Base-by-base conservation (phyloP, 225 moss, liverwort and hornwort genomes). In the Polytrichum commune region DNA sequence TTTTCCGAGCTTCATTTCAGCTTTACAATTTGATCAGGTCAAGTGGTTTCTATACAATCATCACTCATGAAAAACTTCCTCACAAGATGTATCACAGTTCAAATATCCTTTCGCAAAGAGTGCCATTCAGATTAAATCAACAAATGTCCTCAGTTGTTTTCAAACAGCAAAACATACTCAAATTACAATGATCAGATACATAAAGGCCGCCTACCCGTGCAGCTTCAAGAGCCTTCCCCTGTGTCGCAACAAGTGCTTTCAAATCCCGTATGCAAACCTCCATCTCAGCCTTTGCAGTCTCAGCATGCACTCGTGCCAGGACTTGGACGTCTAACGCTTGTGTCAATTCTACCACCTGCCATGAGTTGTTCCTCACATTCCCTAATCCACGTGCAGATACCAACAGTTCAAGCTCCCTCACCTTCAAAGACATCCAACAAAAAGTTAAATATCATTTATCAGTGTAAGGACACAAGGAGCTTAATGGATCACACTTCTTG, bases 221-320 rank as follows among this genome's bases (percentile, higher is more conserved):
- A 56, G 58, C 67, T 72, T 79, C 71, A 27, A 83, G 62, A 16
- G 76, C 73, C 53, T 63, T 63, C 26, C 64, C 73, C 70, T 77
- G 76, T 74, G 77, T 77, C 55, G 77, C 28, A 64, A 77, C 69
- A 55, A 72, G 68, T 69, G 61, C 53, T 75, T 84, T 77, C 69
- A 76, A 68, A n/a, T 77, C 64, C 25, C 65, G 74, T 55, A 79
- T 71, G 71, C 76, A 76, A 33, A 77, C 63, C 68, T 79, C 79
- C 64, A 79, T 65, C 68, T 74, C 67, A 18, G 65, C 64, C 70
- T 76, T 76, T 32, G 76, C 63, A 54, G 28, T 73, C 69, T 79
- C 83, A 27, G 73, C 79, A 70, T 76, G 76, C 53, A 72, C 53
- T 4, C 75, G 64, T 55, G 76, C 75, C 29, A 68, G 60, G 24